These are phyloP conservation scores for Emiliania huxleyi DNA, from an alignment of 78 protist species.

Conservation along the genomic window DNA sequence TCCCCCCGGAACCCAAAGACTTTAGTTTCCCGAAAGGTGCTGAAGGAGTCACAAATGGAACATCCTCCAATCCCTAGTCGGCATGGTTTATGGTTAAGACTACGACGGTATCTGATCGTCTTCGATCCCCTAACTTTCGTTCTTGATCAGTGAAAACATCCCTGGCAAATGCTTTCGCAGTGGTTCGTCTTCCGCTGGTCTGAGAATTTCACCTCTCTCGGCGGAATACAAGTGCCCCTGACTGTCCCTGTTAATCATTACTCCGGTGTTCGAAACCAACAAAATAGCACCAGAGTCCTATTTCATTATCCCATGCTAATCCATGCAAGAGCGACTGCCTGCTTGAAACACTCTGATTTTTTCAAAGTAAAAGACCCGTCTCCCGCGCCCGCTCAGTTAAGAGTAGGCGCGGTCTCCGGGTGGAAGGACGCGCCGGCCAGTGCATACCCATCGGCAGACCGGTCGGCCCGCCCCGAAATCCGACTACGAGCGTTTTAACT, in stretches of 20 bases:
- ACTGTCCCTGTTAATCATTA: slow-evolving; percentile 84
- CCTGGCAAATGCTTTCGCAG: slow-evolving; percentile 92
- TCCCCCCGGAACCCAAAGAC: too few species aligned
- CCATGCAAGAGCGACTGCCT: slow-evolving; percentile 63
- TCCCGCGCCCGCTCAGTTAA: background rate
- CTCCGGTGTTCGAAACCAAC: slow-evolving; percentile 47
- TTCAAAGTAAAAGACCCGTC: slow-evolving; percentile 68
- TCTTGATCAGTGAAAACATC: slow-evolving; percentile 86
- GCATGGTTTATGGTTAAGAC: too few species aligned
- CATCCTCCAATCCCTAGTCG: too few species aligned
- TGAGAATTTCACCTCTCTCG: slow-evolving; percentile 93
- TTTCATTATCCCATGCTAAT: slow-evolving; percentile 78
- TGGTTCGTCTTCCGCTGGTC: slow-evolving; percentile 79
- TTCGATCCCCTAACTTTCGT: slow-evolving; percentile 94
- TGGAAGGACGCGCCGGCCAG: background rate
- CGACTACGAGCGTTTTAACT: slow-evolving; percentile 53
- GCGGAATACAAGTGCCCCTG: slow-evolving; percentile 77
- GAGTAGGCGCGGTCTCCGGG: background rate
- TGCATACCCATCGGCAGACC: slow-evolving; percentile 4
- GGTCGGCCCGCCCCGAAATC: background rate
- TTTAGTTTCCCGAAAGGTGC: too few species aligned
- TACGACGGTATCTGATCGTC: slow-evolving; percentile 94
- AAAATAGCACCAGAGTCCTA: slow-evolving; percentile 59
- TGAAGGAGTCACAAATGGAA: too few species aligned
- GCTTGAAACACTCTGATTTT: slow-evolving; percentile 87